phyloP scores from a whole-genome alignment of 1,284 basidiomycete genomes.

The Malassezia sp. region DNA sequence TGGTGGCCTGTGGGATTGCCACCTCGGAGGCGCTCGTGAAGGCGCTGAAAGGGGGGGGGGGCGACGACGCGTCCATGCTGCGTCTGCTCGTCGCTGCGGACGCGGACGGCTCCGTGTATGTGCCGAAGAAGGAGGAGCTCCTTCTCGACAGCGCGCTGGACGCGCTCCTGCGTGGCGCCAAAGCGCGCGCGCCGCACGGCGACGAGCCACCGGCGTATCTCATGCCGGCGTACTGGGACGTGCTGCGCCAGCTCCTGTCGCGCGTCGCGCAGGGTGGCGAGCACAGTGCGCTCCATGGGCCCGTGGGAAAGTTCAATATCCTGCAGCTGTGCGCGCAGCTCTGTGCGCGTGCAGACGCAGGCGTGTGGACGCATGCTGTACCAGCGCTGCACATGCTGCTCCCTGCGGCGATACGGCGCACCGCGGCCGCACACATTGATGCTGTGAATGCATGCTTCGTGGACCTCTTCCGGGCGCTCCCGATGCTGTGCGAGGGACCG shows the following conservation, averaged over 20 bases:
- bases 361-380: background rate
- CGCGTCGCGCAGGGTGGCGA: background rate
- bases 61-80: constrained; percentile 8
- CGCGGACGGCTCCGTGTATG: constrained; percentile 16
- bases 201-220: background rate
- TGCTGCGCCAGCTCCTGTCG: constrained; percentile 14
- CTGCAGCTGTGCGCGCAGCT: background rate
- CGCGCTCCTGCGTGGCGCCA: constrained; percentile 19
- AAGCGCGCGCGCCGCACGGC: constrained; percentile 7
- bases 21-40: constrained; percentile 36
- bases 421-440: constrained; percentile 28
- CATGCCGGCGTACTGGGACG: constrained; percentile 19
- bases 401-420: constrained; percentile 4
- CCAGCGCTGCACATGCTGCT: background rate
- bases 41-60: constrained; percentile 18
- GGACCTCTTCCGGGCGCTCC: constrained; percentile 21
- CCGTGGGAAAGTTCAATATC: constrained; percentile 6
- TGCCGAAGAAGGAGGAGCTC: constrained; percentile 28
- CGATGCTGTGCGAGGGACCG: background rate
- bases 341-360: background rate
- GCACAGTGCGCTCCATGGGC: background rate
- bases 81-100: constrained; percentile 21
- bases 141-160: constrained; percentile 27
- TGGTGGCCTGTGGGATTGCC: constrained; percentile 22
- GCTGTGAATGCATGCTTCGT: constrained; percentile 23